phyloP scores from a whole-genome alignment of 257 asterid genomes.

The Solanum ahanhuiri region DNA sequence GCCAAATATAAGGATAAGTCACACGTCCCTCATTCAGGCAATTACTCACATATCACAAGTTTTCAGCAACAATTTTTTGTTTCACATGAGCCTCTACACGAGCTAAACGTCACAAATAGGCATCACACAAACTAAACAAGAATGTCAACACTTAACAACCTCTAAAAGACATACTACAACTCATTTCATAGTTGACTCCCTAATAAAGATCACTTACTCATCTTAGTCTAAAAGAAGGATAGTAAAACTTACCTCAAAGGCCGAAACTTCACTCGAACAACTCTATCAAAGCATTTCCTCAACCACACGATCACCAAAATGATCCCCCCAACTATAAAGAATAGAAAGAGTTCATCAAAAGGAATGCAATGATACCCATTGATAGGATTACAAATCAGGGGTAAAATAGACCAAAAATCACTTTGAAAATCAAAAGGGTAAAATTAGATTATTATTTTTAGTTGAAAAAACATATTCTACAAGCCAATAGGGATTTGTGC shows the following conservation, averaged over 20 bases:
- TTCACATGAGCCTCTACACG: background rate
- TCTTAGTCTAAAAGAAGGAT: background rate
- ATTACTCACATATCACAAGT: background rate
- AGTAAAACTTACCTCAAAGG: background rate
- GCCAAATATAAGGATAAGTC: background rate
- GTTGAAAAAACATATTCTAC: background rate
- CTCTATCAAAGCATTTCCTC: background rate
- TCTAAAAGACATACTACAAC: background rate
- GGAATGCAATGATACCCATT: background rate
- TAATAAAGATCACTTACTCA: background rate
- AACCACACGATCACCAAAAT: background rate
- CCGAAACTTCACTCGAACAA: background rate
- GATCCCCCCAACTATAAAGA: background rate
- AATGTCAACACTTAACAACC: background rate
- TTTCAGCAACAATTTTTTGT: background rate
- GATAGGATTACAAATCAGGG: too few species aligned
- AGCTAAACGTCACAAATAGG: background rate
- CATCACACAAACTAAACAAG: background rate
- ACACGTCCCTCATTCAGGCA: background rate
- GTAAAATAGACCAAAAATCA: too few species aligned
- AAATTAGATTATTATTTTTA: too few species aligned
- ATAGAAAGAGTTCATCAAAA: background rate
- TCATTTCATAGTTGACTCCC: background rate
- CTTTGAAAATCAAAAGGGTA: background rate
- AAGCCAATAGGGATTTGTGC: background rate